Evolutionary conservation across 2,329 filamentous ascomycete genomes (phyloP), one percentile per base, ranked within the genome.

Genomic region (Colletotrichum sp.): DNA sequence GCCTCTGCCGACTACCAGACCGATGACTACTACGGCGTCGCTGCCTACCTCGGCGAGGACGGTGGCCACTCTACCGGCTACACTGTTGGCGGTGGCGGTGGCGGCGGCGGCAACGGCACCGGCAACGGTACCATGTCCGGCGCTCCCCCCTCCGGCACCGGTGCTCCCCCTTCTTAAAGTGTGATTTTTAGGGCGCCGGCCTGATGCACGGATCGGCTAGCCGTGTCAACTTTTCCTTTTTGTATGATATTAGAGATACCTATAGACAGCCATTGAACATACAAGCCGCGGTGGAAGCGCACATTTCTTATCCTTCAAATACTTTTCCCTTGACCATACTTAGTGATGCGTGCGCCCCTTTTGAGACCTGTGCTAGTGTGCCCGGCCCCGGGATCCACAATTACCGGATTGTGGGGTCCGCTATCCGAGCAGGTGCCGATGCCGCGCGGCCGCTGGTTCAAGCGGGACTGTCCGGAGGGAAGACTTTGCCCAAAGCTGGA

Each of bases 1-100:
- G 80, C 81, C 30, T 77, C 79, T 29, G 75, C 79, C 49, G 67
- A 77, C 67, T 75, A 77, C 71, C 57, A 67, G 34, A 61, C 72
- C 15, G 78, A 73, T 29, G 65, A 73, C 27, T 76, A 76, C 74
- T 73, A 76, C 65, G 63, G 34, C 30, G 62, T 76, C 36, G 65
- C 74, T 13, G 74, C 63, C 27, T 76, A 69, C 59, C 25, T 74
- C n/a, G 74, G 44, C 36, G 64, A 59, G 64, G 71, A 76, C 25
- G 71, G 74, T 25, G 74, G 74, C 8, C 71, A 74, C 71, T 61
- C 65, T 9, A 62, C 70, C 11, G 74, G 59, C 59, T 16, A 36
- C 13, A 29, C 25, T 22, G 32, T 25, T 15, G 73, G 69, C 6
- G 69, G 69, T 16, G 69, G 69, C 8, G 72, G 72, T 15, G 61